These are phyloP conservation scores for Colletotrichum zoysiae DNA, from an alignment of 2,329 filamentous ascomycete species.

Conservation along the genomic window DNA sequence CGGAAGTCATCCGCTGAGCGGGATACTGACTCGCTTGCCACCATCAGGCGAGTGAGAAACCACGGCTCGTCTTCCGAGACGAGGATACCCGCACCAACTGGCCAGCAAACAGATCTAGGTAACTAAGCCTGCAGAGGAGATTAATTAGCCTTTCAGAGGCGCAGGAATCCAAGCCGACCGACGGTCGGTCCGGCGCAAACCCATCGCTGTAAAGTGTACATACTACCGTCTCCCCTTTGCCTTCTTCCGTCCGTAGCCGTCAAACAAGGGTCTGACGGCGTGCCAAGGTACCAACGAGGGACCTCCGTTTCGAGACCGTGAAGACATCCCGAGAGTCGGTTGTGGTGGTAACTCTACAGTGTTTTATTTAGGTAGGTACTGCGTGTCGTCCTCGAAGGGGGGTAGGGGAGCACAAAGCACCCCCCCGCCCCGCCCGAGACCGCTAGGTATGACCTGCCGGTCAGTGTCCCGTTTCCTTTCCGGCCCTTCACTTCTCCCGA, in stretches of 20 bases:
- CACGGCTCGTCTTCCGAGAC: neutral
- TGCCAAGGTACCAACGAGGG: no score
- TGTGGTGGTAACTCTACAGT: neutral
- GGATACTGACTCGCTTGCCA: neutral
- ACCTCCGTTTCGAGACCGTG: no score
- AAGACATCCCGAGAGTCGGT: no score
- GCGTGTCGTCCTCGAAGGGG: slow-evolving; percentile 3
- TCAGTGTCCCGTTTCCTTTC: slow-evolving; percentile 25
- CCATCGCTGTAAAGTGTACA: no score
- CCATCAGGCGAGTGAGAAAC: neutral
- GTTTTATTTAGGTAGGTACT: slow-evolving; percentile 18
- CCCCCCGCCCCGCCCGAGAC: slow-evolving; percentile 5
- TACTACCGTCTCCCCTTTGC: no score
- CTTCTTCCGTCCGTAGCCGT: no score
- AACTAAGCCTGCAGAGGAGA: no score
- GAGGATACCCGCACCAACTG: neutral
- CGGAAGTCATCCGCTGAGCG: neutral
- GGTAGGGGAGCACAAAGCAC: neutral
- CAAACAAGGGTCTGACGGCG: no score
- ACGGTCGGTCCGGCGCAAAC: no score
- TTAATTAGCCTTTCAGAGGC: no score
- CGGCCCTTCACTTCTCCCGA: slow-evolving; percentile 19
- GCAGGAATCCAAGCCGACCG: no score
- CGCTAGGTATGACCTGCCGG: slow-evolving; percentile 6
- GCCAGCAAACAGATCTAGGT: no score